Base-by-base conservation (phyloP, 805 yeast species). In the Candida coquimbonensis region DNA sequence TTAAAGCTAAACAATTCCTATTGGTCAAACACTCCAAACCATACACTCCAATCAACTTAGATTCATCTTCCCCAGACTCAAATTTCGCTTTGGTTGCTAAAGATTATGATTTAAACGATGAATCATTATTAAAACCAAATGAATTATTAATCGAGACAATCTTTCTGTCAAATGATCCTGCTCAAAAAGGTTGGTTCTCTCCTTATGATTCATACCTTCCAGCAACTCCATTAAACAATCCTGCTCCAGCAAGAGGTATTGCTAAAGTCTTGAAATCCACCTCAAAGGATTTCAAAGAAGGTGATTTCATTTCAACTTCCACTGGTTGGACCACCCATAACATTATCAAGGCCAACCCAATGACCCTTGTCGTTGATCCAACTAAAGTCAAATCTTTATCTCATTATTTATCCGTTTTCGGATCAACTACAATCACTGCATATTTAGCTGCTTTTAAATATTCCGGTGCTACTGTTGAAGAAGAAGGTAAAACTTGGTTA, bases 391-490 rank as follows among this genome's bases (percentile, higher is more conserved):
- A 61, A 43, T 47, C 62, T 39, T 58, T 74, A 41, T 63, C 69
- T 46, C 61, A 72, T 59, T 76, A 68, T 54, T 52, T 78, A 43
- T 73, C 75, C 33, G 64, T 72, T 4, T 61, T 78, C 19, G 87
- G 87, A 34, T 51, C 74, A 49, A 79, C 85, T 11, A 75, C 82
- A 0, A 53, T 80, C 49, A 81, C 87, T 27, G 84, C 87, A 1
- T 80, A 77, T 64, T 65, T 73, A 50, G 80, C 80, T 12, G 68
- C 79, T 46, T 63, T 59, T 48, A 70, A 71, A 36, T 69, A 77
- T 45, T 80, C 79, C n/a, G 62, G 69, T 39, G 60, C 78, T 46
- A 57, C 64, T 45, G 66, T 64, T 19, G 69, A 69, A 24, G 66
- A 62, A 26, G 60, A 59, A 27, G 65, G 61, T 14, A 78, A 79